Evolutionary conservation across 805 yeast species (phyloP).

Genomic region (baker's yeast (Saccharomyces cerevisiae)): DNA sequence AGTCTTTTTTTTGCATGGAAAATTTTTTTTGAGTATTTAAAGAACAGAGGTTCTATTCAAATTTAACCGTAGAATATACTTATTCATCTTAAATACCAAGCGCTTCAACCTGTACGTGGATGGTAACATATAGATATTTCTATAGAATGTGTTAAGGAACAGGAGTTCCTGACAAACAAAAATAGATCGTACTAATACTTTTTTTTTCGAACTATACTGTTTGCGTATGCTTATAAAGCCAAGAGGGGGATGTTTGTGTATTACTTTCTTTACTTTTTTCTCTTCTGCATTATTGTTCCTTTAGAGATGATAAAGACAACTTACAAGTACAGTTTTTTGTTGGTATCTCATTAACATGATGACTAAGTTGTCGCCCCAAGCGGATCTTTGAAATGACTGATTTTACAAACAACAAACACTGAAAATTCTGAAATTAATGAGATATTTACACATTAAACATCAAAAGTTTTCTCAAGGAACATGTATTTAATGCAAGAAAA

Average conservation of each 20-base stretch:
- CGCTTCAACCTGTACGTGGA: not conserved
- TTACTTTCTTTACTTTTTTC: not conserved
- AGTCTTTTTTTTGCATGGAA: not conserved
- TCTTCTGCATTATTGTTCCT: not conserved
- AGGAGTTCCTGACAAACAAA: not conserved
- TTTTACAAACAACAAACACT: constrained; percentile 30
- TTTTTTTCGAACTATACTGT: not conserved
- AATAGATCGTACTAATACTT: not conserved
- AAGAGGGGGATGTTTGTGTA: not conserved
- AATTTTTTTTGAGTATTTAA: not conserved
- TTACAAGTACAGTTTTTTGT: not conserved
- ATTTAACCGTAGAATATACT: not conserved
- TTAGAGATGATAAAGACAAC: not conserved
- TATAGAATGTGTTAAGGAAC: not conserved
- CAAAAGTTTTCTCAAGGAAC: not conserved
- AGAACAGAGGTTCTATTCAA: not conserved
- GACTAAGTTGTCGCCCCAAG: constrained; percentile 37
- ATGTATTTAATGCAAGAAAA: not conserved
- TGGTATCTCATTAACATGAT: constrained; percentile 15
- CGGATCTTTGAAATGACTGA: constrained; percentile 31
- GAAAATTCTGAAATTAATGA: constrained; percentile 29
- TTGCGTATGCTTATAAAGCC: not conserved
- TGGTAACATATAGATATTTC: not conserved
- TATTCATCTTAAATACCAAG: not conserved
- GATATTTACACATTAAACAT: not conserved